Evolutionary conservation across 2,329 filamentous ascomycete genomes (phyloP).

Genomic region (Talaromyces sp.): DNA sequence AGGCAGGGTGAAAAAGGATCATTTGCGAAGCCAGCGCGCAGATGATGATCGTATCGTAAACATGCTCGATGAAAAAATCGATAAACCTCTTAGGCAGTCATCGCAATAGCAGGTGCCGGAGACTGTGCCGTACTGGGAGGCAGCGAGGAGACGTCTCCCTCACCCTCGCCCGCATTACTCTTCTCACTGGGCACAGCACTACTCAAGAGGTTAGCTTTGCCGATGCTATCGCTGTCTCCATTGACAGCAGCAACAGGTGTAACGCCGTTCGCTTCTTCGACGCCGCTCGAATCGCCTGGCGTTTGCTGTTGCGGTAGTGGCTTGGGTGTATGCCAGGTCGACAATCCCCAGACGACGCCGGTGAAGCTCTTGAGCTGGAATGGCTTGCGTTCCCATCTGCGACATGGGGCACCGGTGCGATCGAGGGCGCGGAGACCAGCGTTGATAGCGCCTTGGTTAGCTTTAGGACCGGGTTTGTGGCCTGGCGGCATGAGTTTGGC

Average conservation of each 20-base stretch:
- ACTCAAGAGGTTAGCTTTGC: conserved; percentile 55
- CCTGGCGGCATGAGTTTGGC: conserved; percentile 40
- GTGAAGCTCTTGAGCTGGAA: conserved; percentile 91
- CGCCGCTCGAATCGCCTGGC: conserved; percentile 47
- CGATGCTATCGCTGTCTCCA: conserved; percentile 51
- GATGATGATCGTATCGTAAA: conserved; percentile 5
- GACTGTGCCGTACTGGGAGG: conserved; percentile 49
- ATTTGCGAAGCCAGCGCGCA: background rate
- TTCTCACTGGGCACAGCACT: conserved; percentile 59
- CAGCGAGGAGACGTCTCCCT: conserved; percentile 42
- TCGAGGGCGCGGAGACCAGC: conserved; percentile 91
- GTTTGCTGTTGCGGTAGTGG: conserved; percentile 34
- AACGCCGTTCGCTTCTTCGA: conserved; percentile 56
- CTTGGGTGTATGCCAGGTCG: conserved; percentile 68
- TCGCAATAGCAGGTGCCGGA: conserved; percentile 47
- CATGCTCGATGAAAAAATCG: background rate
- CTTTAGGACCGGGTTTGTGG: conserved; percentile 91
- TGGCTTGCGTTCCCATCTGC: conserved; percentile 80
- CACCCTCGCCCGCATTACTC: conserved; percentile 52
- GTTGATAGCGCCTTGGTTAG: conserved; percentile 96
- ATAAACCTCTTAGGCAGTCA: conserved; percentile 31
- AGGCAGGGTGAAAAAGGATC: background rate
- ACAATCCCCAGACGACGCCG: conserved; percentile 74
- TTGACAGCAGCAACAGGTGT: conserved; percentile 40
- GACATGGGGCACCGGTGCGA: conserved; percentile 83